These are phyloP conservation scores for Venturia carpophila DNA, from an alignment of 2,329 filamentous ascomycete species.

Conservation along the genomic window DNA sequence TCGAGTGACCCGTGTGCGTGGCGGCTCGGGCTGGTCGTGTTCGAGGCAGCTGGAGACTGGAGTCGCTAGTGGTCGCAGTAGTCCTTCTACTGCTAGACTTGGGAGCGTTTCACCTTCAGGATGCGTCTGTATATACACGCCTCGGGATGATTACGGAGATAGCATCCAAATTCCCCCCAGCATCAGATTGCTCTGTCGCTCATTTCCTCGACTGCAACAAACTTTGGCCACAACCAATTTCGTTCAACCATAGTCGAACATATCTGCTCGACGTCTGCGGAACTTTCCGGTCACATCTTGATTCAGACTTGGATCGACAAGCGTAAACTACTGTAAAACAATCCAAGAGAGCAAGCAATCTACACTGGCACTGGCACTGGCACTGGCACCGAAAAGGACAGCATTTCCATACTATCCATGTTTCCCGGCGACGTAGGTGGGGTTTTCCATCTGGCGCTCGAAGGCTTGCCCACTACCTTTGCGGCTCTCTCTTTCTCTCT, in stretches of 20 bases:
- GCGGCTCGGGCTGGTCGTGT: not conserved
- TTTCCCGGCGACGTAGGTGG: too few relatives aligned
- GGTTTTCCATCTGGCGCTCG: too few relatives aligned
- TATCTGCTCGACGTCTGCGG: not conserved
- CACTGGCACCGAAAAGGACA: not conserved
- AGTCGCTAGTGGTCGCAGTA: constrained; percentile 7
- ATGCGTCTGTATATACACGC: constrained; percentile 3
- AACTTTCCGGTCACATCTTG: not conserved
- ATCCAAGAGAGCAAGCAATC: not conserved
- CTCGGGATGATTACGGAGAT: not conserved
- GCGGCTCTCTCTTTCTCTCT: not conserved
- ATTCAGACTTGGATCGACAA: not conserved
- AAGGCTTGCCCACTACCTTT: not conserved
- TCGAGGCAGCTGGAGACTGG: constrained; percentile 11
- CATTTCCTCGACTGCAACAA: not conserved
- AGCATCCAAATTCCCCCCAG: not conserved
- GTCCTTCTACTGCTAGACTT: constrained; percentile 3
- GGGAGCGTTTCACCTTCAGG: constrained; percentile 9
- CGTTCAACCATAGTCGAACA: not conserved
- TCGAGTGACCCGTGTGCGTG: not conserved
- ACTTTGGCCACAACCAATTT: not conserved
- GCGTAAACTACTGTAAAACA: constrained; percentile 5
- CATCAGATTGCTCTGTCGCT: not conserved
- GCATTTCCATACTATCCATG: not conserved
- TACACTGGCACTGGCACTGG: not conserved